Evolutionary conservation across 2,329 filamentous ascomycete genomes (phyloP), one percentile per base, ranked within the genome.

Genomic region (Colletotrichum sp.): DNA sequence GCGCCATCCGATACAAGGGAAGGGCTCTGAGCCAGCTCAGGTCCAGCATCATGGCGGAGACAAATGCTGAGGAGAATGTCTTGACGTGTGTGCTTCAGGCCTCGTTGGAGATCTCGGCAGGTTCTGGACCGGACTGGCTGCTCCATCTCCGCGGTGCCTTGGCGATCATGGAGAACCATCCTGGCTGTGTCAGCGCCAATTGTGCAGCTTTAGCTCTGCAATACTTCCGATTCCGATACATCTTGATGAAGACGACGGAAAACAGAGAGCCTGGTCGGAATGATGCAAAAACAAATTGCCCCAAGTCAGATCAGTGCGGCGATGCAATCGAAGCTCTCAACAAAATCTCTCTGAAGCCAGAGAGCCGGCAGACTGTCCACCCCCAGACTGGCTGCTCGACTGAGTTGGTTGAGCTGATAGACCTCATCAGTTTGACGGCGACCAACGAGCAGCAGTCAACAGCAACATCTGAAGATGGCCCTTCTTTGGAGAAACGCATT

Each of bases 51-150:
- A n/a, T 49, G 7, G 52, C n/a, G 24, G 52, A 55, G n/a, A 6
- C 18, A 0, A 24, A 62, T 18, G 64, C 71, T 1, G 64, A 72
- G 21, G 71, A 68, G 2, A 68, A 62, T 13, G 32, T 72, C 8
- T 26, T 72, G 36, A 68, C 71, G 5, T 72, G 64, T 36, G 71
- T 72, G n/a, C 71, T 72, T 12, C 71, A 68, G 64, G 71, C 71
- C 2, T 72, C 71, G 1, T 8, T 72, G 10, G 71, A 68, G 32
- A 72, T 72, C n/a, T 32, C 71, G 6, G 71, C 59, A 24, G 71
- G 71, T 6, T 69, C 71, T 24, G 34, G 21, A 0, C 71, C 64
- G 8, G 59, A 64, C 12, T 72, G 64, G 64, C 15, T 72, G 24
- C 60, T 24, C 10, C 71, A 72, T 52, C 64, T 72, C 15, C 71